phyloP scores from a whole-genome alignment of 345 rosid genomes.

The Stellera chamaejasme region DNA sequence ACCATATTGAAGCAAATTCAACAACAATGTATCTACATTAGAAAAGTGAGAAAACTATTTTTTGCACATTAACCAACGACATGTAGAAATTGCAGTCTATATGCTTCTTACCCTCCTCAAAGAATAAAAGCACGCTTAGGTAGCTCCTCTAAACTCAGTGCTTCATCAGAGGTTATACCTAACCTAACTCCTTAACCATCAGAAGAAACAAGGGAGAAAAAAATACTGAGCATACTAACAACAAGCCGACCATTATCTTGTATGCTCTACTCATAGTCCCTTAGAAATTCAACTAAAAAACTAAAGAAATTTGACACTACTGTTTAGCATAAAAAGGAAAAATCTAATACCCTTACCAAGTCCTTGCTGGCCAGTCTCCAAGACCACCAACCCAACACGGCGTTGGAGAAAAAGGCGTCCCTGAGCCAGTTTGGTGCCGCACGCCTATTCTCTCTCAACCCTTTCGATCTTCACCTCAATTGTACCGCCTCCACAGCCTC shows the following conservation, averaged over 20 bases:
- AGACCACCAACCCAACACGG: too few relatives aligned
- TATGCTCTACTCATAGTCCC: too few relatives aligned
- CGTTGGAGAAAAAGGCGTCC: too few relatives aligned
- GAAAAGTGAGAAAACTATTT: slow-evolving; percentile 14
- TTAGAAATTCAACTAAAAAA: too few relatives aligned
- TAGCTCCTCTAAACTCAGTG: slow-evolving; percentile 89
- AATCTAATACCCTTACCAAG: too few relatives aligned
- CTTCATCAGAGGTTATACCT: slow-evolving; percentile 99
- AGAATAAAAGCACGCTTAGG: slow-evolving; percentile 87
- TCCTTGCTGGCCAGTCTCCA: too few relatives aligned
- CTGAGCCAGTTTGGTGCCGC: too few relatives aligned
- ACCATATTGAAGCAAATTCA: slow-evolving; percentile 99
- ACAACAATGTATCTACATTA: slow-evolving; percentile 84
- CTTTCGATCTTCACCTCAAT: too few relatives aligned
- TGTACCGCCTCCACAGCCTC: slow-evolving; percentile 18
- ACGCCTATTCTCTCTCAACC: too few relatives aligned
- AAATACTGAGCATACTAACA: not conserved
- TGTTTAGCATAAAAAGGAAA: too few relatives aligned
- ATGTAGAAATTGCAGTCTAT: slow-evolving; percentile 6
- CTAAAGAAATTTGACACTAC: too few relatives aligned
- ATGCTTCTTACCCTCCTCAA: slow-evolving; percentile 85
- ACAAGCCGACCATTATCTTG: not conserved
- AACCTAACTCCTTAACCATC: slow-evolving; percentile 65
- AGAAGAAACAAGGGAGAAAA: slow-evolving; percentile 8
- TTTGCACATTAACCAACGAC: slow-evolving; percentile 6